A percentile compares a stretch with the other conserved stretches of the same genome.
phyloP scores from a whole-genome alignment of 1,284 basidiomycete species.

The Ustilago crameri region DNA sequence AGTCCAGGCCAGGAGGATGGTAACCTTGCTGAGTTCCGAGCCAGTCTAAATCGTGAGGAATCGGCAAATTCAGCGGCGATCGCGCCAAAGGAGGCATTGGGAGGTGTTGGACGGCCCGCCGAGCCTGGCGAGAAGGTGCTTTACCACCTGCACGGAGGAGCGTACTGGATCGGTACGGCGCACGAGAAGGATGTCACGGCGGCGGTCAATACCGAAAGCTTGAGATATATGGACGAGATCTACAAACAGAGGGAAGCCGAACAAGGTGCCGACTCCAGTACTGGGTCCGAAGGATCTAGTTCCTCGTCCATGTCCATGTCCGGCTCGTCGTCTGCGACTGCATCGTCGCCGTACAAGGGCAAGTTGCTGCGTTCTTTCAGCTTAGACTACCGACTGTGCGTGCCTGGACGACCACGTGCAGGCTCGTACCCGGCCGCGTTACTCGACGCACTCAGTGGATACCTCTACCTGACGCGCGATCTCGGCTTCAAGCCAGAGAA shows the following conservation, averaged over 20 bases:
- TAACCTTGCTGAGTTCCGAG: no score
- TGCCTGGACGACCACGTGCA: constrained; percentile 46
- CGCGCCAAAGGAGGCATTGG: constrained; percentile 2
- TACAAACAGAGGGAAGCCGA: constrained; percentile 27
- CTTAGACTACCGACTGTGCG: constrained; percentile 61
- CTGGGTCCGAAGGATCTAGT: not conserved
- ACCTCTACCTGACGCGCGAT: constrained; percentile 57
- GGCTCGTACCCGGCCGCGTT: constrained; percentile 63
- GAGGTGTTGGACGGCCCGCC: constrained; percentile 45
- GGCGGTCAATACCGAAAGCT: constrained; percentile 53
- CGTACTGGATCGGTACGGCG: constrained; percentile 64
- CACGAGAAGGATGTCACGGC: constrained; percentile 59
- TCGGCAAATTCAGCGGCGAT: constrained; percentile 1
- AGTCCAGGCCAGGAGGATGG: constrained; percentile 12
- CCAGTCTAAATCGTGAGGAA: not conserved
- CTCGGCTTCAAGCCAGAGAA: constrained; percentile 69
- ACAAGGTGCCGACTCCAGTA: not conserved
- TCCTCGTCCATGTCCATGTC: constrained; percentile 14
- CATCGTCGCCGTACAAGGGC: constrained; percentile 14
- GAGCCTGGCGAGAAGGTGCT: constrained; percentile 56
- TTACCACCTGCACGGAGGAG: constrained; percentile 62
- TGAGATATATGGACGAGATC: constrained; percentile 50
- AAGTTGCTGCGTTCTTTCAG: constrained; percentile 57
- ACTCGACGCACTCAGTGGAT: constrained; percentile 60
- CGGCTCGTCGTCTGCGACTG: not conserved